These are phyloP conservation scores for Ensete glaucum DNA, from an alignment of 176 grass and related monocot species.

Conservation along the genomic window DNA sequence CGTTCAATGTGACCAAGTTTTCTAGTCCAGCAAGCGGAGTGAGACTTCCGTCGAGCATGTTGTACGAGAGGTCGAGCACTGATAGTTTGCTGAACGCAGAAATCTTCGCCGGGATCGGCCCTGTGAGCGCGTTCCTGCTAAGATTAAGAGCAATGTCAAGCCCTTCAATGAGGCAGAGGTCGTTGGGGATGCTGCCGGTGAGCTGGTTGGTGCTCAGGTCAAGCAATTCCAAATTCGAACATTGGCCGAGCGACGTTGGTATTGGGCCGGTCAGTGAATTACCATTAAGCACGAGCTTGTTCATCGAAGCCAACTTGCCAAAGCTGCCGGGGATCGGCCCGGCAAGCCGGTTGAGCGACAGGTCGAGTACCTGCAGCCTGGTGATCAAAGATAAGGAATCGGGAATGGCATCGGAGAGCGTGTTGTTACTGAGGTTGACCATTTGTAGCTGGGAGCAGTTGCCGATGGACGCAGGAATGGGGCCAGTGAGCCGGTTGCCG, in stretches of 20 bases:
- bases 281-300: constrained; percentile 47
- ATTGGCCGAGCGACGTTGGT: constrained; percentile 53
- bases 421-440: constrained; percentile 81
- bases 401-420: constrained; percentile 40
- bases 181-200: constrained; percentile 49
- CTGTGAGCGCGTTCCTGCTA: constrained; percentile 55
- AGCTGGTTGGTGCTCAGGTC: constrained; percentile 72
- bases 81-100: constrained; percentile 65
- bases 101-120: constrained; percentile 48
- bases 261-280: constrained; percentile 58
- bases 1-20: constrained; percentile 82
- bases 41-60: constrained; percentile 49
- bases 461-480: constrained; percentile 44
- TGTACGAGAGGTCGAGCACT: constrained; percentile 75
- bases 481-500: constrained; percentile 54
- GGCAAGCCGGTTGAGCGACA: constrained; percentile 44
- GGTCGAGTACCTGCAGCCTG: constrained; percentile 76
- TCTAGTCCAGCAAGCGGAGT: constrained; percentile 50
- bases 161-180: constrained; percentile 47
- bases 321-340: constrained; percentile 38
- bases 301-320: constrained; percentile 38
- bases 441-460: constrained; percentile 87
- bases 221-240: constrained; percentile 54
- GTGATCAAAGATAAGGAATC: constrained; percentile 36
- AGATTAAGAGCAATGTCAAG: constrained; percentile 85